Conservation (phyloP, 1,284 basidiomycete genomes). For the Earliella scabrosa region DNA sequence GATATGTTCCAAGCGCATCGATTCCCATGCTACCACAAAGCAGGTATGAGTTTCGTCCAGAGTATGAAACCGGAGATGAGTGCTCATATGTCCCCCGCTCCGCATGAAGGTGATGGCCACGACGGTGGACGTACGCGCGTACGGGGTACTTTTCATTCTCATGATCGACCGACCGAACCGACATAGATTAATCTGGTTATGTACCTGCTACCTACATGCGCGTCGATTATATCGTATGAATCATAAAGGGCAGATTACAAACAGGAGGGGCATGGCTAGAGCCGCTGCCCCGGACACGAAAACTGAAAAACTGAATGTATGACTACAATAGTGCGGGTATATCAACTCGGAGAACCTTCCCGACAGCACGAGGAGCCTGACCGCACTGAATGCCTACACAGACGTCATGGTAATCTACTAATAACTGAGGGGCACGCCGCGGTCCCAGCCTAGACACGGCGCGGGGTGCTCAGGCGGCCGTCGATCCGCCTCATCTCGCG, state of each 20-base stretch:
- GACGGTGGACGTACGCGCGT: too few species aligned
- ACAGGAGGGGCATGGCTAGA: slow-evolving; percentile 3
- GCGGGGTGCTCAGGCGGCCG: slow-evolving; percentile 72
- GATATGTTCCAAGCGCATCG: neutral
- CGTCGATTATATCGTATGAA: slow-evolving; percentile 3
- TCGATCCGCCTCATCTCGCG: slow-evolving; percentile 79
- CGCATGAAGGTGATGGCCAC: too few species aligned
- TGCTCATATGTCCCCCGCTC: neutral
- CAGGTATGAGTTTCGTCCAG: neutral
- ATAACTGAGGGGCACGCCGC: slow-evolving; percentile 9
- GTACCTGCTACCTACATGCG: slow-evolving; percentile 1
- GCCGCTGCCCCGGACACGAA: too few species aligned
- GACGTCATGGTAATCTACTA: slow-evolving; percentile 18
- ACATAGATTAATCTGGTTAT: neutral
- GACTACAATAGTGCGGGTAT: slow-evolving; percentile 23
- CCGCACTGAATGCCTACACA: slow-evolving; percentile 1
- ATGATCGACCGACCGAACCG: slow-evolving; percentile 5
- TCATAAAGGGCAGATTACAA: slow-evolving; percentile 8
- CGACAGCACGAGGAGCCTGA: slow-evolving; percentile 11
- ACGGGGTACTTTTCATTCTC: neutral
- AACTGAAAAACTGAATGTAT: slow-evolving; percentile 11
- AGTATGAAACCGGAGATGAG: neutral
- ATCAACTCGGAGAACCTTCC: slow-evolving; percentile 12
- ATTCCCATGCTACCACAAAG: neutral
- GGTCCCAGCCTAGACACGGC: slow-evolving; percentile 20